Evolutionary conservation across 1,284 basidiomycete genomes (phyloP).

Genomic region (Pseudozyma tsukubaensis): DNA sequence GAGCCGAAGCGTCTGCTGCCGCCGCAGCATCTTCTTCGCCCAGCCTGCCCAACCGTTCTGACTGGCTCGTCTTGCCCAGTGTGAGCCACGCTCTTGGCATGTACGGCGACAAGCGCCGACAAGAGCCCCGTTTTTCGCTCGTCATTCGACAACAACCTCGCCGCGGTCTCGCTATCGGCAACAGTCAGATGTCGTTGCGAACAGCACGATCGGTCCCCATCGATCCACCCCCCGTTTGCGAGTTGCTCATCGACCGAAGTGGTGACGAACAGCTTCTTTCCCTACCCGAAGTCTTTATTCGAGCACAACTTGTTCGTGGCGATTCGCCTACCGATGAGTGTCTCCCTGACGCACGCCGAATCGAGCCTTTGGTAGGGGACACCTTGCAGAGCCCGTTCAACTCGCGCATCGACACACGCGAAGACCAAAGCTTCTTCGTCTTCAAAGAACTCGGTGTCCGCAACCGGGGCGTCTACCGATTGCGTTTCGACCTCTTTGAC

Average conservation of each 20-base stretch:
- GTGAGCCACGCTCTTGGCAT: constrained; percentile 30
- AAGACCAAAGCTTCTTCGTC: constrained; percentile 55
- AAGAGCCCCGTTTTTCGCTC: constrained; percentile 42
- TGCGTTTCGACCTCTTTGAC: constrained; percentile 55
- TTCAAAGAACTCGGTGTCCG: constrained; percentile 58
- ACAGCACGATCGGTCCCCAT: constrained; percentile 45
- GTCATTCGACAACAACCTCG: constrained; percentile 51
- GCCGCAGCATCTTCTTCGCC: not conserved
- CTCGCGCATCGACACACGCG: constrained; percentile 44
- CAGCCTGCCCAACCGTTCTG: constrained; percentile 18
- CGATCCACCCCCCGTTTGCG: constrained; percentile 51
- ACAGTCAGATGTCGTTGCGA: constrained; percentile 50
- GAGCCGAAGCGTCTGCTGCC: constrained; percentile 2
- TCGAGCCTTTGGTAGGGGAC: constrained; percentile 42
- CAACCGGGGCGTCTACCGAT: constrained; percentile 41
- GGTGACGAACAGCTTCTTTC: constrained; percentile 50
- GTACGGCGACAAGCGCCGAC: constrained; percentile 25
- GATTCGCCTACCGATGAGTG: constrained; percentile 34
- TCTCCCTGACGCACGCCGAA: constrained; percentile 26
- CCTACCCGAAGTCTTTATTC: constrained; percentile 45
- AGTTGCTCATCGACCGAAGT: constrained; percentile 42
- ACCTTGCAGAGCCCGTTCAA: constrained; percentile 43
- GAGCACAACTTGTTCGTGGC: constrained; percentile 33
- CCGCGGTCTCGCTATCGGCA: constrained; percentile 43
- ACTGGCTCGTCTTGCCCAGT: constrained; percentile 38